phyloP scores from a whole-genome alignment of 192 early-diverging fungal species.

The Radiomyces spectabilis region DNA sequence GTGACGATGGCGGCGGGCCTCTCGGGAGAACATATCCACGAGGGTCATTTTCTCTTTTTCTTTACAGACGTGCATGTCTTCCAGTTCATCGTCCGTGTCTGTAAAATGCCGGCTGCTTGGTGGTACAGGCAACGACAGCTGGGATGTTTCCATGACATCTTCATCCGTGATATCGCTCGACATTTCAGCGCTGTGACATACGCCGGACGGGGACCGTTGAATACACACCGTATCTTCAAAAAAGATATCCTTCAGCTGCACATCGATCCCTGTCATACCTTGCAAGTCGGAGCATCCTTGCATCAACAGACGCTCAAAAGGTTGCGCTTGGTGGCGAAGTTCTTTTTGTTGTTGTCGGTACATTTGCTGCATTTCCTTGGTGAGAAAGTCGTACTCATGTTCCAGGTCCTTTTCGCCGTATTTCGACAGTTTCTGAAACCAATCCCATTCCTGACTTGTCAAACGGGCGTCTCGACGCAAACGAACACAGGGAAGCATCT shows the following conservation, averaged over 20 bases:
- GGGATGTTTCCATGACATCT: too few relatives aligned
- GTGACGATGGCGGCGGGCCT: too few relatives aligned
- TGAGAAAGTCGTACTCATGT: not conserved
- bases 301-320: not conserved
- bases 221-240: not conserved
- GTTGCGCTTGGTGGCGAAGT: not conserved
- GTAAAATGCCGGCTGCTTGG: too few relatives aligned
- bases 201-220: too few relatives aligned
- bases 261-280: not conserved
- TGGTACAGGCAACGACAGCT: too few relatives aligned
- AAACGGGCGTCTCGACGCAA: not conserved
- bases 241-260: not conserved
- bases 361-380: not conserved
- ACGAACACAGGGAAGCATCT: not conserved
- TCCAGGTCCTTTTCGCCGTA: not conserved
- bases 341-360: not conserved
- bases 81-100: too few relatives aligned
- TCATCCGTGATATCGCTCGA: too few relatives aligned
- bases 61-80: too few relatives aligned
- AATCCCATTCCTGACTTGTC: not conserved
- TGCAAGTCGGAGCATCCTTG: not conserved
- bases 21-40: too few relatives aligned
- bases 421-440: not conserved
- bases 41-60: too few relatives aligned
- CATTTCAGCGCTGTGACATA: too few relatives aligned